A percentile compares a stretch with the other conserved stretches of the same genome.
Conservation (phyloP, 225 moss, liverwort and hornwort species). For the Pleurozium schreberi region DNA sequence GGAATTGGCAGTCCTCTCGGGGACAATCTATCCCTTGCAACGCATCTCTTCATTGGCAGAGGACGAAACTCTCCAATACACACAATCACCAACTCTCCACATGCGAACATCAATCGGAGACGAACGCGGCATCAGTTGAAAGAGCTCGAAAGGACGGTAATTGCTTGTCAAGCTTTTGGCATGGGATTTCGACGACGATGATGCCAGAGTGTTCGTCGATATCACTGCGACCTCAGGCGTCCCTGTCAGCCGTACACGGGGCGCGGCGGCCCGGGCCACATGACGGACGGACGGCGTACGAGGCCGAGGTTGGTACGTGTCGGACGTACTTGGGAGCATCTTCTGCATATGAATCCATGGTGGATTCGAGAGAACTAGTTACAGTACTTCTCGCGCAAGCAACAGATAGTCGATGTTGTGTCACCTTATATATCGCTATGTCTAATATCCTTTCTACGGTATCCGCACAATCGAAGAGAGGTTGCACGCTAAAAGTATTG, state of each 20-base stretch:
- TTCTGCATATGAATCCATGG: neutral
- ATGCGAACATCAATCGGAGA: neutral
- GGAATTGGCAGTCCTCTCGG: neutral
- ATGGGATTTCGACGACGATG: neutral
- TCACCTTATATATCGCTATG: neutral
- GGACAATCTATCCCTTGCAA: neutral
- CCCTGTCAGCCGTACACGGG: neutral
- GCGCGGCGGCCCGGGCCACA: neutral
- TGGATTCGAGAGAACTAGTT: neutral
- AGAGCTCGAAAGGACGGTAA: neutral
- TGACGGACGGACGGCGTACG: neutral
- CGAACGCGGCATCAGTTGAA: neutral
- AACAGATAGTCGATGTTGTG: neutral
- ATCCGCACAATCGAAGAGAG: too few species aligned
- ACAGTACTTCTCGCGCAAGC: neutral
- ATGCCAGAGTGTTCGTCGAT: neutral
- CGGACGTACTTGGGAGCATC: neutral
- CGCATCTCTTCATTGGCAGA: too few species aligned
- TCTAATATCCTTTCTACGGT: too few species aligned
- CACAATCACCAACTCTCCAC: neutral
- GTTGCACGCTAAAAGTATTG: too few species aligned
- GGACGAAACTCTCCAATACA: neutral
- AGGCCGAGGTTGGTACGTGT: neutral
- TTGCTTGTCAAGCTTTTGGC: neutral
- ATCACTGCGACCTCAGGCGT: neutral